Percentiles rank a stretch among this genome's conserved stretches.
Evolutionary conservation across 768 basidiomycete species (phyloP).

Genomic region (Rickenella mellea): DNA sequence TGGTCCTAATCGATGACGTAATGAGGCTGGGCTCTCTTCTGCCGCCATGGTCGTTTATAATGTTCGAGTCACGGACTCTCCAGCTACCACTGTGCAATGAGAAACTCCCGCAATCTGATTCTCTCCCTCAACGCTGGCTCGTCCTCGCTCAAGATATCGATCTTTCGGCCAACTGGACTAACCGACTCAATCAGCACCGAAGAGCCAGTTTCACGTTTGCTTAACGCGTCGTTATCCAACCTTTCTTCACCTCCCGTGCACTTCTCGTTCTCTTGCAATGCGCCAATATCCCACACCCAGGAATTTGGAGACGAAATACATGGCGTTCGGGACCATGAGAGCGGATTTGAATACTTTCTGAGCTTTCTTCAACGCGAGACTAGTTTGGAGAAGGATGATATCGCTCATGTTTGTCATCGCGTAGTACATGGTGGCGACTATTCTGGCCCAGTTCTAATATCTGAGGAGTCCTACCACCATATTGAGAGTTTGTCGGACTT

Average conservation of each 20-base stretch:
- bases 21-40: too few relatives aligned
- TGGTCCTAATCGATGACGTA: too few relatives aligned
- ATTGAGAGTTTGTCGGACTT: constrained; percentile 70
- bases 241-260: constrained; percentile 46
- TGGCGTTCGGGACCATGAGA: constrained; percentile 46
- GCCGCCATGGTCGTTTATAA: too few relatives aligned
- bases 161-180: too few relatives aligned
- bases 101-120: too few relatives aligned
- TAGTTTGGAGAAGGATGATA: constrained; percentile 30
- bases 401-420: constrained; percentile 58
- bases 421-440: constrained; percentile 87
- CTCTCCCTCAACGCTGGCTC: constrained; percentile 76
- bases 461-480: constrained; percentile 57
- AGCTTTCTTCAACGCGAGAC: constrained; percentile 31
- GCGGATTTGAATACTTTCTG: constrained; percentile 57
- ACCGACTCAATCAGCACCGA: too few relatives aligned
- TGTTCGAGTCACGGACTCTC: too few relatives aligned
- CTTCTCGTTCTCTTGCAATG: constrained; percentile 29
- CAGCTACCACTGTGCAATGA: too few relatives aligned
- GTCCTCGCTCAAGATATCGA: constrained; percentile 77
- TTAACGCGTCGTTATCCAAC: constrained; percentile 45
- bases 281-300: constrained; percentile 9
- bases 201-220: constrained; percentile 31
- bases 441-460: constrained; percentile 59
- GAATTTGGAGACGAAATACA: too few relatives aligned